Percentiles rank a stretch among this genome's conserved stretches.
Evolutionary conservation across 2,329 filamentous ascomycete species (phyloP).

Genomic region (Fusarium oligoseptatum): DNA sequence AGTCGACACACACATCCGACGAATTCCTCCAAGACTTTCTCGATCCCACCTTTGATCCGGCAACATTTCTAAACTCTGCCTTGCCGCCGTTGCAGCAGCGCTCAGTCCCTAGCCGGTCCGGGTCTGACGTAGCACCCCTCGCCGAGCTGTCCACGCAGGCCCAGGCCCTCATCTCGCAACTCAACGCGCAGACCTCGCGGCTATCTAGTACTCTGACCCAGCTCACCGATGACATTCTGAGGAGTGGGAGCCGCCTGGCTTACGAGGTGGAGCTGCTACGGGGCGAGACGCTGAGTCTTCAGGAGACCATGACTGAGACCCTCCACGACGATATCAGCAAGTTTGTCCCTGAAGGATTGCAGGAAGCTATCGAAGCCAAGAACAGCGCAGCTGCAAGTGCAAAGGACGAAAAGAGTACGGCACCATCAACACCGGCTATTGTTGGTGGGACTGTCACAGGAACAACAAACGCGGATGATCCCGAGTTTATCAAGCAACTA

Average conservation of each 20-base stretch:
- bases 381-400: constrained; percentile 29
- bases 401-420: constrained; percentile 35
- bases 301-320: constrained; percentile 80
- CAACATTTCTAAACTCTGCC: constrained; percentile 84
- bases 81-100: constrained; percentile 75
- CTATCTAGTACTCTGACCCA: constrained; percentile 86
- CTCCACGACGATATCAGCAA: constrained; percentile 78
- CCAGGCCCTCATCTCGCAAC: constrained; percentile 85
- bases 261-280: constrained; percentile 95
- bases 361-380: constrained; percentile 47
- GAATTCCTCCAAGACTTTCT: constrained; percentile 82
- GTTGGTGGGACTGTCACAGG: constrained; percentile 5
- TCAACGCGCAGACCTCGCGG: constrained; percentile 89
- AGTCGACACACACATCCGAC: constrained; percentile 76
- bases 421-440: constrained; percentile 40
- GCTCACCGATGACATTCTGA: constrained; percentile 93
- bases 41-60: constrained; percentile 82
- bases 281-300: constrained; percentile 86
- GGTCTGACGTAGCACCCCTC: constrained; percentile 67
- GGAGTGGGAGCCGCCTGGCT: constrained; percentile 87
- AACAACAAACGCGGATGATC: constrained; percentile 58
- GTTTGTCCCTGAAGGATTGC: constrained; percentile 73
- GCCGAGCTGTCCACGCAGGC: constrained; percentile 84
- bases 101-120: constrained; percentile 44
- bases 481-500: constrained; percentile 80